Base-by-base conservation (phyloP, 257 asterid genomes). In the Capsicum chinense region DNA sequence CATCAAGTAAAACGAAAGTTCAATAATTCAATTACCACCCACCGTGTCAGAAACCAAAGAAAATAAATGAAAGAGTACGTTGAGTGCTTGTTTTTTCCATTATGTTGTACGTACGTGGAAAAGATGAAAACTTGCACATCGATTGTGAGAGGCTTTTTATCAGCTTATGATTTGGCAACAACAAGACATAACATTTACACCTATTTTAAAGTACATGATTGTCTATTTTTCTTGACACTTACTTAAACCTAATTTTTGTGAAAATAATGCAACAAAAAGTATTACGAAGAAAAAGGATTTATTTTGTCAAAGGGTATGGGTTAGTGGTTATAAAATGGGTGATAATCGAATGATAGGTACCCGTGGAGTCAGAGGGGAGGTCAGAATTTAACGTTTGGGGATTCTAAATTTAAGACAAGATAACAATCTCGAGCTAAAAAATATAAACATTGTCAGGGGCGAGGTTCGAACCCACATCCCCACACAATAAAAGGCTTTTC, bases 11-110 rank as follows among this genome's bases (percentile, higher is more conserved):
- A 26, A 26, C 1, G 2, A 26, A 26, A 26, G 33, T 26, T 26
- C 33, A 0, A 26, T 26, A 26, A 26, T 26, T 26, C 2, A 26
- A 26, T 26, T 26, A 26, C 33, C 33, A 26, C 2, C 33, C 33
- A 26, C 33, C 33, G 44, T 2, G 2, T 39, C 44, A 39, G 44
- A 39, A 3, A 39, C 5, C 44, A 39, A 39, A 39, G 44, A 39
- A 39, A 39, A 39, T 39, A 39, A 39, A 39, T 3, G 44, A 39
- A 39, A 3, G 44, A 39, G 5, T 39, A 4, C 19, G 80, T 74
- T 74, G 80, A 74, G 62, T 74, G 80, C 19, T 50, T 21, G 19
- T 50, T 21, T 74, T 74, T 44, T 74, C 80, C 44, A 48, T 47
- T 44, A 17, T 71, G 5, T 71, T 47, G 39, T 39, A 26, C 5